A percentile compares a stretch with the other conserved stretches of the same genome.
Conservation (phyloP, 306 rosid species). For the Trifolium subterraneum region DNA sequence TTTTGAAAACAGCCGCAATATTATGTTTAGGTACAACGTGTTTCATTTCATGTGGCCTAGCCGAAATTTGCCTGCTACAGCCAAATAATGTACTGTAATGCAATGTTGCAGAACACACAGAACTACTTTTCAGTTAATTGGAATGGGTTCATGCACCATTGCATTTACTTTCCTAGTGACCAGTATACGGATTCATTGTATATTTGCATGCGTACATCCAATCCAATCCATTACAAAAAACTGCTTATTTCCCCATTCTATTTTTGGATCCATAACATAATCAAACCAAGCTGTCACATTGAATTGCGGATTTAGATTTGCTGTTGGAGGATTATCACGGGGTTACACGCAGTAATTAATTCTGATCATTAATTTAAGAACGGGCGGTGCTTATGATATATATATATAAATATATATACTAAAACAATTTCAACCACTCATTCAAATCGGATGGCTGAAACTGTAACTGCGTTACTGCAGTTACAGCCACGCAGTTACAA, state of each 20-base stretch:
- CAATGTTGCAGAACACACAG: slow-evolving; percentile 9
- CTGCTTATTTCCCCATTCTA: slow-evolving; percentile 17
- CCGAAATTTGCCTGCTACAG: neutral
- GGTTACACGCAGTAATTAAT: too few species aligned
- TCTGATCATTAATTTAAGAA: too few species aligned
- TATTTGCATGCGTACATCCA: neutral
- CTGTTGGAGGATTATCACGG: too few species aligned
- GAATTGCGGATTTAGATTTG: too few species aligned
- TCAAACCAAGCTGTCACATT: neutral
- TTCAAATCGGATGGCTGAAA: too few species aligned
- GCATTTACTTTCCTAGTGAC: neutral
- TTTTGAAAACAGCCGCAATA: slow-evolving; percentile 14
- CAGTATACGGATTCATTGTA: slow-evolving; percentile 26
- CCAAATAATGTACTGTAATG: slow-evolving; percentile 26
- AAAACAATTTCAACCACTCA: too few species aligned
- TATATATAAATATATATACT: too few species aligned
- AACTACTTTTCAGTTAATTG: neutral
- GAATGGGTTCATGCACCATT: slow-evolving; percentile 34
- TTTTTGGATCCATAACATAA: slow-evolving; percentile 26
- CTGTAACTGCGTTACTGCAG: too few species aligned
- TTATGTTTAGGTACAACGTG: slow-evolving; percentile 27
- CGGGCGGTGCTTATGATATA: too few species aligned
- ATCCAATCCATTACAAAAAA: slow-evolving; percentile 19
- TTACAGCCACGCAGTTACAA: too few species aligned
- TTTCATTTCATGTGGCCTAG: slow-evolving; percentile 28